These are phyloP conservation scores for Cylindrotheca fusiformis DNA, from an alignment of 108 stramenopile genomes.

Conservation along the genomic window DNA sequence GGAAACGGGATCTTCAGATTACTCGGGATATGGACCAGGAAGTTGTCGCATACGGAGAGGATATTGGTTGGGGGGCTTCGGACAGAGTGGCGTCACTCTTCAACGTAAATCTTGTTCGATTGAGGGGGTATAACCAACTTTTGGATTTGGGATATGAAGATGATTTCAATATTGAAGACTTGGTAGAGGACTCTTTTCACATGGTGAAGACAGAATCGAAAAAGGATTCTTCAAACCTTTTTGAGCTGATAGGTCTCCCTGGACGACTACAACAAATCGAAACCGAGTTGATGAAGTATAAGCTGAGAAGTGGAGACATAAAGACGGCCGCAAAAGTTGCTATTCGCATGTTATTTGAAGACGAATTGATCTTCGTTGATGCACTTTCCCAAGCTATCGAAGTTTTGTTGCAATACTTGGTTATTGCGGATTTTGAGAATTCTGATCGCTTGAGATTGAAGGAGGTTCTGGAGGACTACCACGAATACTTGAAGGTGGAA, in stretches of 20 bases:
- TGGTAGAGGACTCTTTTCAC: constrained; percentile 14
- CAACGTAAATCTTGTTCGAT: constrained; percentile 23
- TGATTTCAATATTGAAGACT: constrained; percentile 21
- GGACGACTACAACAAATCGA: constrained; percentile 38
- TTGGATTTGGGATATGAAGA: constrained; percentile 27
- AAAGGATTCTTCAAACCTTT: constrained; percentile 12
- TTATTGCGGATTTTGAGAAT: background rate
- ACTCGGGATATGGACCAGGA: constrained; percentile 38
- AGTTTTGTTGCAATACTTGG: constrained; percentile 15
- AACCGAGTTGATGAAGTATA: constrained; percentile 28
- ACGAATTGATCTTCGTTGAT: constrained; percentile 30
- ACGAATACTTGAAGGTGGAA: background rate
- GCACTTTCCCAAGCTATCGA: constrained; percentile 8
- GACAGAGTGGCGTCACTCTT: constrained; percentile 15
- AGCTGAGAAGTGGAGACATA: constrained; percentile 5
- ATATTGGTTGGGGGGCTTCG: constrained; percentile 23
- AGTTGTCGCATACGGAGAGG: constrained; percentile 34
- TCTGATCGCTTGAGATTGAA: background rate
- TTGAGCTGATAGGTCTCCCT: constrained; percentile 9
- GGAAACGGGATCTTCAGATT: constrained; percentile 33
- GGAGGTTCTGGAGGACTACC: constrained; percentile 6
- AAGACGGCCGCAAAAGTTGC: constrained; percentile 30
- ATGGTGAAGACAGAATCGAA: constrained; percentile 16
- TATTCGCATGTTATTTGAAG: constrained; percentile 34
- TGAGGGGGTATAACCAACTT: constrained; percentile 21